These are phyloP conservation scores for Curvularia spicifera DNA, from an alignment of 2,329 filamentous ascomycete species.

Conservation along the genomic window DNA sequence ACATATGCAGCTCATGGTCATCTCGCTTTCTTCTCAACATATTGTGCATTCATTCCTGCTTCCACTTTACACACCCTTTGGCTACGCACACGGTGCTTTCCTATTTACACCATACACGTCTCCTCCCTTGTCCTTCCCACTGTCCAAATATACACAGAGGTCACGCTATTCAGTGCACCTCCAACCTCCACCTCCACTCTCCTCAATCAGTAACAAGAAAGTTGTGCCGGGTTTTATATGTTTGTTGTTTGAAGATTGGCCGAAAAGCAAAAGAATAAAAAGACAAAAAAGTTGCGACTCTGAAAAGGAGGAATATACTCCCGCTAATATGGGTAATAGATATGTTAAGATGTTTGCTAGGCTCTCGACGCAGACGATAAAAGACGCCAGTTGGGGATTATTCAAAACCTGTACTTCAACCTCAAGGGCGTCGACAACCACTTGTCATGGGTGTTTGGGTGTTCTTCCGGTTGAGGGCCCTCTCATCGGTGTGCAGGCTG, in stretches of 20 bases:
- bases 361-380: conserved; percentile 45
- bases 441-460: not conserved
- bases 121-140: not conserved
- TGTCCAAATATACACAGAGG: conserved; percentile 2
- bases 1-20: not conserved
- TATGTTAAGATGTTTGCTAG: conserved; percentile 26
- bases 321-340: conserved; percentile 7
- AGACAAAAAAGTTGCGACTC: not conserved
- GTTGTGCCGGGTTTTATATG: conserved; percentile 25
- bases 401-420: conserved; percentile 49
- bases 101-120: not conserved
- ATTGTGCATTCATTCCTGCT: conserved; percentile 4
- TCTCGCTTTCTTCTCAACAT: not conserved
- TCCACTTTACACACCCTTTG: not conserved
- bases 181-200: too few relatives aligned
- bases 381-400: conserved; percentile 25
- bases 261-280: not conserved
- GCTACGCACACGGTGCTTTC: conserved; percentile 3
- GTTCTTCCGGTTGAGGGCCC: conserved; percentile 33
- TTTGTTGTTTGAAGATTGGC: conserved; percentile 23
- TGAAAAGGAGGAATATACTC: conserved; percentile 3
- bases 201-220: not conserved
- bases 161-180: conserved; percentile 9
- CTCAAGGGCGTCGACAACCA: conserved; percentile 44
- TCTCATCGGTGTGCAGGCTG: conserved; percentile 51